Base-by-base conservation (phyloP, 139 green algal genomes). In the Picochlorum sp. region DNA sequence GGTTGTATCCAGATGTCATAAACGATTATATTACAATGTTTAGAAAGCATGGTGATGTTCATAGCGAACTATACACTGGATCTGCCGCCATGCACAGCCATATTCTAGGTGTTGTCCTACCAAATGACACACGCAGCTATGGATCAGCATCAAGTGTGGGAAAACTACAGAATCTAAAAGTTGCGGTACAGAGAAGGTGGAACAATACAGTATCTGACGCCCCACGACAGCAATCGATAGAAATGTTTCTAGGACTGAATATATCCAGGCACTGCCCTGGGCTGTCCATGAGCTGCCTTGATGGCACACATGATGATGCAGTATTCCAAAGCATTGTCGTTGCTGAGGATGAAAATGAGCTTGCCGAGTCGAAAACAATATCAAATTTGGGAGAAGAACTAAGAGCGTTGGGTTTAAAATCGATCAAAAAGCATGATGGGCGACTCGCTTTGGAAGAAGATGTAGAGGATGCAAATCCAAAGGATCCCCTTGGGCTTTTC, bases 51-150 rank as follows among this genome's bases (percentile, higher is more conserved):
- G 93, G 93, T 9, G 93, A 98, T 82, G 78, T 97, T 64, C 87
- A 94, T 64, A 90, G 90, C 8, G 89, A 82, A 70, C 78, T 97
- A 45, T 98, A 98, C 80, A 98, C 93, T 20, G 80, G 70, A 49
- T 78, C 69, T 2, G 80, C 85, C 23, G 88, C 88, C 23, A 93
- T 95, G 85, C 88, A 95, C 75, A 83, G 68, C 28, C 85, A 90
- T 62, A 84, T 89, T 49, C 83, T 95, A 15, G 49, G 49, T 68
- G 79, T 90, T n/a, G 75, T 94, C n/a, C 85, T 91, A 65, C 78
- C 86, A 67, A 64, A 65, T 52, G 11, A 45, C 14, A n/a, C 14
- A 3, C 49, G 61, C 21, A 31, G 26, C 4, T 74, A 74, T 49
- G 62, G 67, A 26, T 63, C 59, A 31, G 67, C 63, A 50, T 61